Evolutionary conservation across 2,329 filamentous ascomycete species (phyloP), one percentile per base, ranked within the genome.

Genomic region (Alternaria novae-zelandiae): DNA sequence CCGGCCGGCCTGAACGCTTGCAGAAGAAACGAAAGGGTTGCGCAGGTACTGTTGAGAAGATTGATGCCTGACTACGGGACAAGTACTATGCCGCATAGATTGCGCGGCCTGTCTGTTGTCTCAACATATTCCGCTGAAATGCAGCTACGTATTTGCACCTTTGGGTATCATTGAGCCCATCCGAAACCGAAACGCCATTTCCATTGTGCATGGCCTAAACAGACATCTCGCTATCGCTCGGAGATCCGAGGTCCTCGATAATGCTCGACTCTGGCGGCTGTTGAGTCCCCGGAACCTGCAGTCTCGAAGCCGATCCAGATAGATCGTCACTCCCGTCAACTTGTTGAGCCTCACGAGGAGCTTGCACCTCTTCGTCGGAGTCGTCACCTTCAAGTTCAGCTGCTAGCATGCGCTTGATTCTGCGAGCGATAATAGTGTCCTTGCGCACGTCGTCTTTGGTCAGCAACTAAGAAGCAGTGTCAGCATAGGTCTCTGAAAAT

Each of bases 321-420:
- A 28, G 28, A 11, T 41, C 57, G n/a, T 59, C 54, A 46, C 41
- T 60, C 25, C 44, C 32, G 26, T 53, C 50, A 8, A 55, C 11
- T 47, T 56, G 30, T 44, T 57, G 47, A 30, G n/a, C 36, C 15
- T 46, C 25, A 41, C 54, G 50, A 55, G 61, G 49, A 9, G 51
- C 62, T 51, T 64, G 54, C 13, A 68, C 67, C 3, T 75, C 72
- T 1, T 73, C 76, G 12, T 71, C 71, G 0, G 78, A 75, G 44
- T 71, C 70, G 3, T 65, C 73, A 45, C 64, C 67, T 28, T 70
- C 70, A 10, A 61, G 58, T 49, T 77, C 74, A 12, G 68, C 68
- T 41, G 68, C 57, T 61, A 79, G 76, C 61, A 82, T 73, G 30
- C 80, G 78, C 23, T 69, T 72, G 53, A 82, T 79, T 59, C 77